Base-by-base conservation (phyloP, 2,329 filamentous ascomycete genomes). In the Cladorrhinum sp. region DNA sequence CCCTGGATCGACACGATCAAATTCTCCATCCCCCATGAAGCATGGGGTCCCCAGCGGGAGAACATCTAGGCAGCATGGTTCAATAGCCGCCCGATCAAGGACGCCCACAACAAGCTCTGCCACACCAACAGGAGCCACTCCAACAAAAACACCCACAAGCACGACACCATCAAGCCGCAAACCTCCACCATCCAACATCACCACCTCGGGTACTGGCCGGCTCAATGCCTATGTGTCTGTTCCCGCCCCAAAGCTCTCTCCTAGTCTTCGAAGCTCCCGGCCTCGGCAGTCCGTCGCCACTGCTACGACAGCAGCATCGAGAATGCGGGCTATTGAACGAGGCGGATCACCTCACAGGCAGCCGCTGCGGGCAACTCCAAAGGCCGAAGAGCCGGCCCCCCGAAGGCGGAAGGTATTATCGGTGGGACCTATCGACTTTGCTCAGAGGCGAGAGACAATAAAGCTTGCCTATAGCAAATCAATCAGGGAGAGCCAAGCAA, bases 391-490 rank as follows among this genome's bases (percentile, higher is more conserved):
- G 57, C 68, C 71, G 28, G 67, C 74, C 4, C 63, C 73, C 5
- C 73, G 77, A 30, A 77, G 81, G 61, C 79, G 81, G 49, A 86
- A 85, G 69, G 42, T 46, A 4, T 78, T 85, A 56, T 83, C 83
- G 1, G 77, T 93, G 61, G 88, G 88, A 1, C 88, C 89, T 62
- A 90, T 96, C 57, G 91, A 96, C 74, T 95, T 96, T 72, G 91
- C 89, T 62, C 90, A 91, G 66, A 84, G 91, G 55, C 83, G 92
- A 67, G 88, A 92, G 70, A 86, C 87, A 63, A 96, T 96, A 68
- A 89, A 93, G 67, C 85, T 92, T 60, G 92, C 91, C 14, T 94
- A 96, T 73, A 93, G 86, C 67, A 91, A 90, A 71, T 91, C 89
- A n/a, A 86, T 95, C 53, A 84, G 88, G 64, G 89, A 91, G 70